These are phyloP conservation scores for Oidium heveae DNA, from an alignment of 2,329 filamentous ascomycete genomes.

Conservation along the genomic window DNA sequence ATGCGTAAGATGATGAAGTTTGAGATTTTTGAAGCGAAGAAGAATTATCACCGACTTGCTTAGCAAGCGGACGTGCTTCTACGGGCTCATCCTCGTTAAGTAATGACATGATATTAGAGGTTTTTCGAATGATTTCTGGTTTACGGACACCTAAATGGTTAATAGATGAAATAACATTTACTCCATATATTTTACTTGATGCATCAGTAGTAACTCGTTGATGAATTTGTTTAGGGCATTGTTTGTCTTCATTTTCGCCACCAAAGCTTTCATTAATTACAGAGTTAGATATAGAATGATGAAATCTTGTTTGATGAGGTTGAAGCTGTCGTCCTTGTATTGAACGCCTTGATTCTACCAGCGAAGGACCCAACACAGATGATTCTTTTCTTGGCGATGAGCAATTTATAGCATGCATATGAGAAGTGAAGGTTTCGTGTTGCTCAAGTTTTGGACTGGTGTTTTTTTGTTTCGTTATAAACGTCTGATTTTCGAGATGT, in stretches of 20 bases:
- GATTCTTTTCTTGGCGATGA: slow-evolving; percentile 8
- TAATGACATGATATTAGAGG: slow-evolving; percentile 35
- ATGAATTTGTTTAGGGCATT: slow-evolving; percentile 8
- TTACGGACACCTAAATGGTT: slow-evolving; percentile 18
- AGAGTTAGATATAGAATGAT: slow-evolving; percentile 6
- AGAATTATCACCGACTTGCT: slow-evolving; percentile 10
- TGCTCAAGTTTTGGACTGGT: slow-evolving; percentile 14
- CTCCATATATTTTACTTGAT: slow-evolving; percentile 8
- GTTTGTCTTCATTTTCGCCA: slow-evolving; percentile 6
- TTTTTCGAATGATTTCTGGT: slow-evolving; percentile 27
- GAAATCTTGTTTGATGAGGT: slow-evolving; percentile 9
- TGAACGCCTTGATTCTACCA: slow-evolving; percentile 7
- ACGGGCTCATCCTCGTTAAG: slow-evolving; percentile 24
- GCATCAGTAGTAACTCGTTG: slow-evolving; percentile 9
- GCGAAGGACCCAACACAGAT: slow-evolving; percentile 2
- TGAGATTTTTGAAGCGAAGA: slow-evolving; percentile 7
- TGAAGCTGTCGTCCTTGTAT: slow-evolving; percentile 9
- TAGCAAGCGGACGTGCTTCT: slow-evolving; percentile 14
- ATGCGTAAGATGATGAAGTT: slow-evolving; percentile 10
- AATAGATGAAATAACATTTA: slow-evolving; percentile 9
- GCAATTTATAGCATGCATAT: slow-evolving; percentile 6
- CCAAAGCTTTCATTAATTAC: slow-evolving; percentile 8
- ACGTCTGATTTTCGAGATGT: slow-evolving; percentile 2
- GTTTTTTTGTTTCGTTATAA: slow-evolving; percentile 13
- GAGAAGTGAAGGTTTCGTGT: slow-evolving; percentile 12